These are phyloP conservation scores for Lepraria neglecta DNA, from an alignment of 495 filamentous ascomycete genomes.

Conservation along the genomic window DNA sequence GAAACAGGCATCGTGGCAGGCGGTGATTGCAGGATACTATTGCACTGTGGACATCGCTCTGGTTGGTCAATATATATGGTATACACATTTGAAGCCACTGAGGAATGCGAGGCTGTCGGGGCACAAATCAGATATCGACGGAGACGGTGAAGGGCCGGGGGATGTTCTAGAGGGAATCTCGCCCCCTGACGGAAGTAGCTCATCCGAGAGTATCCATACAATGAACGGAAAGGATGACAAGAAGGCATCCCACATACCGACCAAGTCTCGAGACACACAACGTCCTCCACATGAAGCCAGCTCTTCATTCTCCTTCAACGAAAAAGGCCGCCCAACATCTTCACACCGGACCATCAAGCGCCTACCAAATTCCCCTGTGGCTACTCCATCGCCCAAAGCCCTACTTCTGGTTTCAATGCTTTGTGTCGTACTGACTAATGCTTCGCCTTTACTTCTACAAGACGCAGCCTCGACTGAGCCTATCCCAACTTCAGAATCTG, in stretches of 20 bases:
- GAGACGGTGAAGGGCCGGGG: slow-evolving; percentile 26
- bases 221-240: not conserved
- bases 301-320: slow-evolving; percentile 11
- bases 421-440: slow-evolving; percentile 43
- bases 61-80: slow-evolving; percentile 64
- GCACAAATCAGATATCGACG: slow-evolving; percentile 17
- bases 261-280: not conserved
- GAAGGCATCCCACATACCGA: not conserved
- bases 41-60: slow-evolving; percentile 59
- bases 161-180: slow-evolving; percentile 30
- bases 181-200: slow-evolving; percentile 11
- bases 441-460: slow-evolving; percentile 35
- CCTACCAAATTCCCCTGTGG: not conserved
- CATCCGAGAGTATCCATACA: not conserved
- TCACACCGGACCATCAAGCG: slow-evolving; percentile 8
- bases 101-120: slow-evolving; percentile 28
- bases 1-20: slow-evolving; percentile 63
- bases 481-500: slow-evolving; percentile 33
- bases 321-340: not conserved
- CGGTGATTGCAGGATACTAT: slow-evolving; percentile 62
- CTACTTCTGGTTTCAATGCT: slow-evolving; percentile 43
- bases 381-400: slow-evolving; percentile 35
- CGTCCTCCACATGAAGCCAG: not conserved
- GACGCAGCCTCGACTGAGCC: not conserved
- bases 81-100: slow-evolving; percentile 46